Evolutionary conservation across 148 eudicot species (phyloP).

Genomic region (Chenopodium album): DNA sequence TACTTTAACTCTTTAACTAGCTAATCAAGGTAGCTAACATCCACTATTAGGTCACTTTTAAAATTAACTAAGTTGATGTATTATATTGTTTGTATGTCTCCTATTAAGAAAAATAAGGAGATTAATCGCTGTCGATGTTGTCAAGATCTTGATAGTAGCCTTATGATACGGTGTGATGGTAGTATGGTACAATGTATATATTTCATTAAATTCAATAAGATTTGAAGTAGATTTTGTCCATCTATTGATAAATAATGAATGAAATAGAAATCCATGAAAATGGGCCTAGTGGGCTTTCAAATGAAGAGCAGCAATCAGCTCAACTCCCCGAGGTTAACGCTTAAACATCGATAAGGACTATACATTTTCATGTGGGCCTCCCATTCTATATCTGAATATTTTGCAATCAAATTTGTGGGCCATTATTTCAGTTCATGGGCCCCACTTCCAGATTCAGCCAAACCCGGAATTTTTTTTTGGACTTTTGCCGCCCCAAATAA

Average conservation of each 20-base stretch:
- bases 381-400: neutral
- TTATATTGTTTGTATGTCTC: too few species aligned
- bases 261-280: neutral
- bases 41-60: too few species aligned
- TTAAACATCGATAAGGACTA: neutral
- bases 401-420: conserved; percentile 15
- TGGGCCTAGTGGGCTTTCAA: conserved; percentile 1
- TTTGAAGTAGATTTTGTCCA: conserved; percentile 15
- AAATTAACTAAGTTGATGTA: too few species aligned
- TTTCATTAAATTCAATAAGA: conserved; percentile 18
- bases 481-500: neutral
- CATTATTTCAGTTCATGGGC: neutral
- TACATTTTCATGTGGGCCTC: neutral
- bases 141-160: neutral
- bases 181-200: neutral
- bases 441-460: conserved; percentile 4
- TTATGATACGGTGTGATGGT: neutral
- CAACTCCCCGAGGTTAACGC: conserved; percentile 6
- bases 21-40: too few species aligned
- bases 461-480: neutral
- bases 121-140: neutral
- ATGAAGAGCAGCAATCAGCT: conserved; percentile 1
- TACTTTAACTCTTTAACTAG: too few species aligned
- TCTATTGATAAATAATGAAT: neutral
- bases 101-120: neutral